phyloP scores from a whole-genome alignment of 352 stramenopile species.

The Phytophthora tentaculata region DNA sequence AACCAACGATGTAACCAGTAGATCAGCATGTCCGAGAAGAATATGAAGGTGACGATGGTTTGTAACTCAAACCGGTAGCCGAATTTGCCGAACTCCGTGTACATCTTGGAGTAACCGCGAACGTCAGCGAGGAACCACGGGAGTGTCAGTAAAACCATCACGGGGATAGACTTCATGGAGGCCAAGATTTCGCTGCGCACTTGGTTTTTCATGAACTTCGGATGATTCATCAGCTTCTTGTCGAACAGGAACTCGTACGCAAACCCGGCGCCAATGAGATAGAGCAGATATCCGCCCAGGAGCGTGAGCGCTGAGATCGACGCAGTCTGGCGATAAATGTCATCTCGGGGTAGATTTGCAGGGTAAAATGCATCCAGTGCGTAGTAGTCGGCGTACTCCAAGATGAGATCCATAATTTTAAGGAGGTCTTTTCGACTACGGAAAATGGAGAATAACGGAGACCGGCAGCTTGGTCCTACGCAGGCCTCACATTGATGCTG shows the following conservation, averaged over 20 bases:
- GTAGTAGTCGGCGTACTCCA: conserved; percentile 58
- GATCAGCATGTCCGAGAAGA: conserved; percentile 84
- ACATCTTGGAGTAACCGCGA: conserved; percentile 62
- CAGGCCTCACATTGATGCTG: too few relatives aligned
- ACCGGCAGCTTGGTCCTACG: too few relatives aligned
- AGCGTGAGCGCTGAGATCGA: conserved; percentile 62
- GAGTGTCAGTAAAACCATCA: conserved; percentile 70
- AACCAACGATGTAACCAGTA: conserved; percentile 85
- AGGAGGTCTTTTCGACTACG: conserved; percentile 1
- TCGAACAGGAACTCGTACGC: conserved; percentile 73
- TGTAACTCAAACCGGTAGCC: conserved; percentile 49
- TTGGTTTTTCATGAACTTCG: conserved; percentile 74
- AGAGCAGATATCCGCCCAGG: conserved; percentile 61
- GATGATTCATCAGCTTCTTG: conserved; percentile 65
- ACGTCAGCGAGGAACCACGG: conserved; percentile 74
- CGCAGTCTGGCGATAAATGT: conserved; percentile 49
- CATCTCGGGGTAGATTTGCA: conserved; percentile 43
- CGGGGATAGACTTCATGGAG: conserved; percentile 59
- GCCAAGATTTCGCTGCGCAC: conserved; percentile 58
- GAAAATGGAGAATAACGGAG: conserved; percentile 13
- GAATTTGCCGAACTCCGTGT: conserved; percentile 49
- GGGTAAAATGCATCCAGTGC: conserved; percentile 66
- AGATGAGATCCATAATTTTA: conserved; percentile 63
- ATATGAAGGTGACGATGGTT: conserved; percentile 60
- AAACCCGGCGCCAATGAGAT: conserved; percentile 53